Conservation (phyloP, 2,329 filamentous ascomycete species). For the Pseudohalonectria lignicola region DNA sequence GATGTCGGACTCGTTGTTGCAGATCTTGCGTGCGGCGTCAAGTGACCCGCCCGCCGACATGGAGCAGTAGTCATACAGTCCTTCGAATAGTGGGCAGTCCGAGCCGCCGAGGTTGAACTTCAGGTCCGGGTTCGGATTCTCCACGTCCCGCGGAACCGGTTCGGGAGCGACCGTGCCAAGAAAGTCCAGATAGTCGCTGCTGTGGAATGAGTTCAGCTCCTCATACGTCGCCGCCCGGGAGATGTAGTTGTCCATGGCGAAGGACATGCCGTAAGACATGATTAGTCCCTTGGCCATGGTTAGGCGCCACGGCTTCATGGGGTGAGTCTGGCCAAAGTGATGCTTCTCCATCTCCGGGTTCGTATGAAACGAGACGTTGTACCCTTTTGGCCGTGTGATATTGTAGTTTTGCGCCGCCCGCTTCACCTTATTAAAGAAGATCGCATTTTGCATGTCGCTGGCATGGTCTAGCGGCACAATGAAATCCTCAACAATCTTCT, state of each 20-base stretch:
- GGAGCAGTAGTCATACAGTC: slow-evolving; percentile 88
- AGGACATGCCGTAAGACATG: slow-evolving; percentile 88
- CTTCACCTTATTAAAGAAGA: slow-evolving; percentile 47
- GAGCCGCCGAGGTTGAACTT: slow-evolving; percentile 82
- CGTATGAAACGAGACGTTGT: slow-evolving; percentile 90
- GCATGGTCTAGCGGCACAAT: slow-evolving; percentile 36
- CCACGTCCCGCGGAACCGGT: slow-evolving; percentile 52
- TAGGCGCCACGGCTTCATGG: slow-evolving; percentile 98
- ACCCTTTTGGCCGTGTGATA: slow-evolving; percentile 71
- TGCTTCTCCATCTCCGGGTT: slow-evolving; percentile 92
- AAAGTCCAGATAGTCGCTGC: slow-evolving; percentile 83
- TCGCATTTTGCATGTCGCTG: slow-evolving; percentile 42
- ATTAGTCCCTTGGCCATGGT: slow-evolving; percentile 93
- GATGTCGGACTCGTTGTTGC: slow-evolving; percentile 80
- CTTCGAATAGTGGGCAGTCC: slow-evolving; percentile 94
- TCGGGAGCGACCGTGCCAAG: slow-evolving; percentile 61
- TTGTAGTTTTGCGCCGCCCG: slow-evolving; percentile 49
- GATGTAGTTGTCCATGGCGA: slow-evolving; percentile 91
- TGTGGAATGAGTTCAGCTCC: slow-evolving; percentile 80
- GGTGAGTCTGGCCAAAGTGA: slow-evolving; percentile 93
- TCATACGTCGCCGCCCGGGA: slow-evolving; percentile 76
- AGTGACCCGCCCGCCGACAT: slow-evolving; percentile 86
- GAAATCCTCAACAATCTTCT: slow-evolving; percentile 40
- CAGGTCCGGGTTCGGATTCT: slow-evolving; percentile 49
- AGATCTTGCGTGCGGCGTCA: slow-evolving; percentile 82